Percentiles rank a stretch among this genome's conserved stretches.
Evolutionary conservation across 2,329 filamentous ascomycete genomes (phyloP).

Genomic region (Cladosporium sp.): DNA sequence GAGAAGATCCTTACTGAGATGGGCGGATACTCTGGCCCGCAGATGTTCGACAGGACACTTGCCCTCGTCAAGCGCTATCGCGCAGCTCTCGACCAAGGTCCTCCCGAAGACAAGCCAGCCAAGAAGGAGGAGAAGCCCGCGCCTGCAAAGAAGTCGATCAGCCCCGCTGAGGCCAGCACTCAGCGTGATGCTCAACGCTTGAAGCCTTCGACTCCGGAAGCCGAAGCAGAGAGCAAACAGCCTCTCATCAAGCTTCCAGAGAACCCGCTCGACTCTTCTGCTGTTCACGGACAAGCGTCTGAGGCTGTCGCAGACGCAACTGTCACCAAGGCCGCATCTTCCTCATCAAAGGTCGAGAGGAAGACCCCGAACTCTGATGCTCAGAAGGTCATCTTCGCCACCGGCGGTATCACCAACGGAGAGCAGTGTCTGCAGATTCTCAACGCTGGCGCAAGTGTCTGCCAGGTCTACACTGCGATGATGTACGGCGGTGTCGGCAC

Average conservation of each 20-base stretch:
- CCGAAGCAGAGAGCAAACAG: slow-evolving; percentile 35
- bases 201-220: slow-evolving; percentile 35
- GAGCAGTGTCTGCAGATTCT: slow-evolving; percentile 79
- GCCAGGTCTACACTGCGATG: slow-evolving; percentile 69
- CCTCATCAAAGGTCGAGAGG: slow-evolving; percentile 23
- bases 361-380: slow-evolving; percentile 32
- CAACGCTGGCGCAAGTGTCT: slow-evolving; percentile 82
- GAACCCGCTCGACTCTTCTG: slow-evolving; percentile 19
- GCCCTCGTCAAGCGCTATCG: slow-evolving; percentile 80
- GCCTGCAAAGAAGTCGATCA: not conserved
- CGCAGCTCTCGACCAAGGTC: slow-evolving; percentile 49
- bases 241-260: slow-evolving; percentile 37
- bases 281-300: slow-evolving; percentile 28
- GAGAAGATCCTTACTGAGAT: slow-evolving; percentile 69
- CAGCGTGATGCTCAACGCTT: slow-evolving; percentile 36
- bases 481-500: slow-evolving; percentile 66
- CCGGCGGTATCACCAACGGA: slow-evolving; percentile 88
- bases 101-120: slow-evolving; percentile 29
- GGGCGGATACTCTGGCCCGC: slow-evolving; percentile 88
- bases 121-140: slow-evolving; percentile 20
- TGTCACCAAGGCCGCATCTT: not conserved
- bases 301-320: slow-evolving; percentile 22
- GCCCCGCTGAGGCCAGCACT: slow-evolving; percentile 30
- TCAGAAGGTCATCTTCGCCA: slow-evolving; percentile 86
- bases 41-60: slow-evolving; percentile 79